Conservation (phyloP, 129 eudicot species). For the Mikania micrantha region DNA sequence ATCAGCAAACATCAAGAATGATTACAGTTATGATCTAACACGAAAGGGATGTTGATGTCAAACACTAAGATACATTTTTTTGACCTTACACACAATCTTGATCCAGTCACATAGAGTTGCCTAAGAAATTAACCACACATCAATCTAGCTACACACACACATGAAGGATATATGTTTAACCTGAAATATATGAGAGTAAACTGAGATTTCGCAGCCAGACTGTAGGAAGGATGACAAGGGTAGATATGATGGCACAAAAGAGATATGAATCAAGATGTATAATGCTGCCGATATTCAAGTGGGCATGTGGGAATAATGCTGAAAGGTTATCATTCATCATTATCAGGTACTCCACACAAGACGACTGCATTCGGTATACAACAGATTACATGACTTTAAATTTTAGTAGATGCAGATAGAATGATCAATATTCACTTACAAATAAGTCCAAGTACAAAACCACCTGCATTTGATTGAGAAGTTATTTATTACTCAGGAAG, state of each 20-base stretch:
- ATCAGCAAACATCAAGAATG: not conserved
- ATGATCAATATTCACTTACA: slow-evolving; percentile 39
- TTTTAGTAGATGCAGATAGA: not conserved
- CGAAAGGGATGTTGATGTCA: too few species aligned
- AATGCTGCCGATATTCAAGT: slow-evolving; percentile 38
- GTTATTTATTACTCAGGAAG: not conserved
- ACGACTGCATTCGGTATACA: slow-evolving; percentile 32
- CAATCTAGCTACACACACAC: not conserved
- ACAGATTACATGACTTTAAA: not conserved
- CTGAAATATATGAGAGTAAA: slow-evolving; percentile 58
- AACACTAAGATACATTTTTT: too few species aligned
- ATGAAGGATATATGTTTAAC: slow-evolving; percentile 13
- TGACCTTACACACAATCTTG: not conserved
- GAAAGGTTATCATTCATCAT: slow-evolving; percentile 76
- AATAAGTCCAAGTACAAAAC: slow-evolving; percentile 52
- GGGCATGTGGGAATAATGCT: slow-evolving; percentile 44
- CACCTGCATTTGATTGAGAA: slow-evolving; percentile 37
- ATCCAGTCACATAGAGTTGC: not conserved
- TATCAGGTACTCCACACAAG: slow-evolving; percentile 72
- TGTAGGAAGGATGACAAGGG: slow-evolving; percentile 67
- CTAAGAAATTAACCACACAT: not conserved
- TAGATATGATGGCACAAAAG: slow-evolving; percentile 45
- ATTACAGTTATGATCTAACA: not conserved
- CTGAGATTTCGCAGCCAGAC: slow-evolving; percentile 65
- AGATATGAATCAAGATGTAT: slow-evolving; percentile 52